Conservation (phyloP, 495 filamentous ascomycete species). For the Aspergillus taichungensis region DNA sequence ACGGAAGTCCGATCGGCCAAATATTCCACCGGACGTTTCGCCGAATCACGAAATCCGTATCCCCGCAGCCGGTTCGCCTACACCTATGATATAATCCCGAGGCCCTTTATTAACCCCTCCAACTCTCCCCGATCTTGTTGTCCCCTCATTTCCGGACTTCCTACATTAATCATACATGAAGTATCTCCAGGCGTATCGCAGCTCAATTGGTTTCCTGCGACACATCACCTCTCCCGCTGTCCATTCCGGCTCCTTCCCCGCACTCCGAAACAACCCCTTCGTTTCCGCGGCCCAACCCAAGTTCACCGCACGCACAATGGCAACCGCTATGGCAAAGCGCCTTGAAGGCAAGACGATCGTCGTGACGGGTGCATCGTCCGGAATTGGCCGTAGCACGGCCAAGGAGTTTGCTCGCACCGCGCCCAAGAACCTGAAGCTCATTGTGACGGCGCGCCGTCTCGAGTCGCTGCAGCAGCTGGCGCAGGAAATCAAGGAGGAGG, state of each 20-base stretch:
- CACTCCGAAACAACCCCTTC: conserved; percentile 14
- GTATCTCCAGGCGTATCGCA: conserved; percentile 15
- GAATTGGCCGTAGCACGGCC: conserved; percentile 80
- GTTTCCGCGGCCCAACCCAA: conserved; percentile 13
- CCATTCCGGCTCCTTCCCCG: conserved; percentile 6
- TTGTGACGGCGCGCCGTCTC: conserved; percentile 77
- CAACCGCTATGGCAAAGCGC: conserved; percentile 71
- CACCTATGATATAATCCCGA: too few species aligned
- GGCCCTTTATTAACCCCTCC: neutral
- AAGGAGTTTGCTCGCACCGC: conserved; percentile 86
- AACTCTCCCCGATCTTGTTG: neutral
- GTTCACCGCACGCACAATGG: conserved; percentile 48
- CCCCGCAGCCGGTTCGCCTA: conserved; percentile 6
- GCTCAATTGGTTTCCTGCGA: conserved; percentile 23
- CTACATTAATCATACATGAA: conserved; percentile 22
- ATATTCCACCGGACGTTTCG: conserved; percentile 10
- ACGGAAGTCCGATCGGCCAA: conserved; percentile 8
- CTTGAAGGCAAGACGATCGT: conserved; percentile 90
- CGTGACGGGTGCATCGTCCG: conserved; percentile 88
- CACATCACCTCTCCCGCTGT: conserved; percentile 8
- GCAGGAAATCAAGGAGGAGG: conserved; percentile 66
- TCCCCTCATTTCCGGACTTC: neutral
- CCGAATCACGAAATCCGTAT: conserved; percentile 8
- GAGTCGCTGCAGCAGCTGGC: conserved; percentile 71
- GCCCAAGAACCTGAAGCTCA: conserved; percentile 71